phyloP scores from a whole-genome alignment of 768 basidiomycete species.

The Auriscalpium microsporum region DNA sequence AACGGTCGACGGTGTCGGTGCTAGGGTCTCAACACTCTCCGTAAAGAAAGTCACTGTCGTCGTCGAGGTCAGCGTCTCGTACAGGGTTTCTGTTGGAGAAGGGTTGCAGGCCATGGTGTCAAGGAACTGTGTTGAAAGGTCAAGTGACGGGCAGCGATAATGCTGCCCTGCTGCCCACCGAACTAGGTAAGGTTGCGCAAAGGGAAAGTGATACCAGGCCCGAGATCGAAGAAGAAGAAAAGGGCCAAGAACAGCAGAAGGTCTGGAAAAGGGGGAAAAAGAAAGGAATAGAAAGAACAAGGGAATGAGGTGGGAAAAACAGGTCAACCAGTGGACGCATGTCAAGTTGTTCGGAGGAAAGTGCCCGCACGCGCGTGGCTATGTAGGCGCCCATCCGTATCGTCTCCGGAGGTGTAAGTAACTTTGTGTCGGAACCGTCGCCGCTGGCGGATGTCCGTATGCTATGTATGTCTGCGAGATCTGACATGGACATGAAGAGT shows the following conservation, averaged over 20 bases:
- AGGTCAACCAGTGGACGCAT: too few species aligned
- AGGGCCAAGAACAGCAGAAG: background rate
- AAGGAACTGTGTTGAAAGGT: background rate
- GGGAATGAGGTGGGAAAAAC: too few species aligned
- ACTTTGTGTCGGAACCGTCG: too few species aligned
- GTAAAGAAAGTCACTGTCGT: slow-evolving; percentile 6
- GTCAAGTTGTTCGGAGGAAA: too few species aligned
- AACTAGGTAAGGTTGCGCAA: background rate
- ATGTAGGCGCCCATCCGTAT: too few species aligned
- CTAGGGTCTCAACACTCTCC: slow-evolving; percentile 3
- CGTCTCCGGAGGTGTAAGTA: too few species aligned
- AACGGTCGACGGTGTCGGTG: slow-evolving; percentile 1
- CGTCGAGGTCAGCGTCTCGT: slow-evolving; percentile 7
- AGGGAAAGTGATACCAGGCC: background rate
- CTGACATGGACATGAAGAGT: too few species aligned
- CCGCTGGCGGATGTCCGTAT: too few species aligned
- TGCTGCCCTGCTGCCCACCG: too few species aligned
- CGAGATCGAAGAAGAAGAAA: background rate
- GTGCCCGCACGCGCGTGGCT: too few species aligned
- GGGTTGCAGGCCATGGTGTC: slow-evolving; percentile 10
- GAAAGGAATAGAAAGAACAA: background rate
- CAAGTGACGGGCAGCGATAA: background rate
- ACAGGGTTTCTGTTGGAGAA: slow-evolving; percentile 9
- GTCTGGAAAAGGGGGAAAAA: background rate
- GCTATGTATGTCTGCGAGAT: too few species aligned